Base-by-base conservation (phyloP, 1,284 basidiomycete species). In the Sphagnurus paluster region DNA sequence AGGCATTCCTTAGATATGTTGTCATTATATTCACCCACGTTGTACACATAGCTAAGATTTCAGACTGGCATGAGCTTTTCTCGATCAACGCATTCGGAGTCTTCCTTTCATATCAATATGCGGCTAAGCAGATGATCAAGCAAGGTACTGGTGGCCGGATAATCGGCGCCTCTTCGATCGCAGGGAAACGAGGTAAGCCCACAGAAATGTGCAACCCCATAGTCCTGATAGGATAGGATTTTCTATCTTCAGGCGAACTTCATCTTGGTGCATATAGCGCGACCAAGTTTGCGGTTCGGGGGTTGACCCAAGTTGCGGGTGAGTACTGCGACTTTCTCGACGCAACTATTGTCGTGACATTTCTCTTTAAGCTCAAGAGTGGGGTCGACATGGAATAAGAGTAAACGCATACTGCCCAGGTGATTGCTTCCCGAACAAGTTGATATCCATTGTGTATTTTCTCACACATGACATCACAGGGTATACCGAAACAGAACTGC, bases 351-450 rank as follows among this genome's bases (percentile, higher is more conserved):
- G n/a, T 7, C n/a, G 17, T 3, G 16, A 14, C 34, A 14, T 4
- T 21, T 21, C 11, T 14, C 9, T 19, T 8, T 32, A n/a, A 66
- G 65, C 63, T 14, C 23, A 42, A 16, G 63, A 63, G 44, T 50
- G 61, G 19, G 59, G 57, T 21, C 49, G 47, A 13, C 48, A 66
- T 49, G 58, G 57, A 10, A 66, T 66, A 30, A 65, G 60, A 11
- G 64, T 65, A 4, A 66, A 65, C 29, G 53, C 58, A 7, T 66
- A 65, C 40, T 57, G 61, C 6, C 62, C 62, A n/a, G 62, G 64
- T 54, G 19, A n/a, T 42, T 34, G n/a, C 24, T 34, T 16, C 6
- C 10, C 13, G 21, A 33, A 21, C n/a, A n/a, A n/a, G n/a, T n/a
- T n/a, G n/a, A n/a, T n/a, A n/a, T n/a, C n/a, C n/a, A n/a, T 21